phyloP scores from a whole-genome alignment of 768 basidiomycete genomes.

The Cystofilobasidium ferigula region DNA sequence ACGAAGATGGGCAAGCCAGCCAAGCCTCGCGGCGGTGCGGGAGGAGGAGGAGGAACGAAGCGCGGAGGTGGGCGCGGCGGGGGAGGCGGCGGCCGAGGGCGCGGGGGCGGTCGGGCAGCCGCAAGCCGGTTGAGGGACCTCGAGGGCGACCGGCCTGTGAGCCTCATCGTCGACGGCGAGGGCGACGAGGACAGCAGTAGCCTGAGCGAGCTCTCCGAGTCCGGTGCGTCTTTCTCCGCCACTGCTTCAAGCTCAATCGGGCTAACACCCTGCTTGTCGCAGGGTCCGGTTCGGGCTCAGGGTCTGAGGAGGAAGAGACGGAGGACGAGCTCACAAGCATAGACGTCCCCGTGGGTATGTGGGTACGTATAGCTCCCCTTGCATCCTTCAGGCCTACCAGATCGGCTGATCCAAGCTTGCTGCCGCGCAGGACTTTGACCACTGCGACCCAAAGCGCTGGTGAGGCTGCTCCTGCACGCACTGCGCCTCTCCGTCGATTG shows the following conservation, averaged over 20 bases:
- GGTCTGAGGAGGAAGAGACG: constrained; percentile 39
- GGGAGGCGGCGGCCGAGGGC: constrained; percentile 8
- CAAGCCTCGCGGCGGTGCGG: constrained; percentile 19
- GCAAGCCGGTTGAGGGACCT: background rate
- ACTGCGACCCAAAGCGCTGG: constrained; percentile 82
- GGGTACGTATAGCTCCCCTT: constrained; percentile 52
- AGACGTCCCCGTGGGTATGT: constrained; percentile 78
- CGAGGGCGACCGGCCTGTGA: background rate
- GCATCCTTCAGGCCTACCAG: background rate
- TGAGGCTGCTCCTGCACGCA: background rate
- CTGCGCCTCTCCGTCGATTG: background rate
- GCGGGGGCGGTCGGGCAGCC: background rate
- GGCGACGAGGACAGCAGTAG: constrained; percentile 3
- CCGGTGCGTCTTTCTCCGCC: background rate
- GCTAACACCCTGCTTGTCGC: no score
- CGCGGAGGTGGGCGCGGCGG: constrained; percentile 5
- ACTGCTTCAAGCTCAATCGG: no score
- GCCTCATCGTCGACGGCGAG: constrained; percentile 3
- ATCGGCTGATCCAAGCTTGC: background rate
- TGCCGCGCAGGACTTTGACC: constrained; percentile 71
- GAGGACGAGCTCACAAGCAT: constrained; percentile 36
- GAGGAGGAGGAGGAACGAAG: constrained; percentile 1
- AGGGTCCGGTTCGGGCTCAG: background rate
- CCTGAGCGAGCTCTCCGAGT: background rate
- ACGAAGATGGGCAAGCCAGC: constrained; percentile 14